phyloP scores from a whole-genome alignment of 2,329 filamentous ascomycete species.

The Colletotrichum karsti region DNA sequence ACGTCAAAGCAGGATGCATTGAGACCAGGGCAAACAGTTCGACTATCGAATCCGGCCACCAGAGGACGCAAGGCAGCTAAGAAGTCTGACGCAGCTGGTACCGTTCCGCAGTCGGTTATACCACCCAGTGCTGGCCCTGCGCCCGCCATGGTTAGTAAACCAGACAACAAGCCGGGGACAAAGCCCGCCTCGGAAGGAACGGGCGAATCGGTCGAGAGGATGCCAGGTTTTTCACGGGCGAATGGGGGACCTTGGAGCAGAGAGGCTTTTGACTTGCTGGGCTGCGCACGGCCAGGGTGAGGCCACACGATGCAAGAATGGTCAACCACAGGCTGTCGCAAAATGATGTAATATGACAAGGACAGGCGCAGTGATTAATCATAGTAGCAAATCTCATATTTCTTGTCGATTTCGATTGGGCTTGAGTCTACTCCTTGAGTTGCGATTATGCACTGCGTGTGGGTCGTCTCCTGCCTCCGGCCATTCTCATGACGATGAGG shows the following conservation, averaged over 20 bases:
- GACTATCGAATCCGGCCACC: slow-evolving; percentile 54
- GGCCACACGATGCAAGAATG: too few relatives aligned
- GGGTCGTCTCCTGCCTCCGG: too few relatives aligned
- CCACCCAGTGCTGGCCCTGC: slow-evolving; percentile 30
- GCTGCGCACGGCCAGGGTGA: slow-evolving; percentile 61
- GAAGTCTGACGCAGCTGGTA: slow-evolving; percentile 59
- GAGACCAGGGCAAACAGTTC: not conserved
- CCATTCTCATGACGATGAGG: too few relatives aligned
- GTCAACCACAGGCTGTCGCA: too few relatives aligned
- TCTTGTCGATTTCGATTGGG: too few relatives aligned
- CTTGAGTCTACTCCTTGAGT: too few relatives aligned
- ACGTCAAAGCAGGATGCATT: not conserved
- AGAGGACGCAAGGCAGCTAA: slow-evolving; percentile 62
- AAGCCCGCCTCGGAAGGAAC: not conserved
- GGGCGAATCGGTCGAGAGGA: slow-evolving; percentile 17
- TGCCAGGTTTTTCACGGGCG: slow-evolving; percentile 56
- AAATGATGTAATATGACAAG: too few relatives aligned
- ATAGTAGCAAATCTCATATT: too few relatives aligned
- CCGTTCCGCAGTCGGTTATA: slow-evolving; percentile 52
- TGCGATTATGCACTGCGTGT: too few relatives aligned
- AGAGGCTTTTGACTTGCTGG: slow-evolving; percentile 74
- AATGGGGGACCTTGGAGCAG: slow-evolving; percentile 74
- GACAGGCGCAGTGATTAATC: too few relatives aligned
- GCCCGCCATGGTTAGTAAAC: not conserved
- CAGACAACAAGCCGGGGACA: not conserved